These are phyloP conservation scores for Linnemannia exigua DNA, from an alignment of 192 early-diverging fungal species.

Conservation along the genomic window DNA sequence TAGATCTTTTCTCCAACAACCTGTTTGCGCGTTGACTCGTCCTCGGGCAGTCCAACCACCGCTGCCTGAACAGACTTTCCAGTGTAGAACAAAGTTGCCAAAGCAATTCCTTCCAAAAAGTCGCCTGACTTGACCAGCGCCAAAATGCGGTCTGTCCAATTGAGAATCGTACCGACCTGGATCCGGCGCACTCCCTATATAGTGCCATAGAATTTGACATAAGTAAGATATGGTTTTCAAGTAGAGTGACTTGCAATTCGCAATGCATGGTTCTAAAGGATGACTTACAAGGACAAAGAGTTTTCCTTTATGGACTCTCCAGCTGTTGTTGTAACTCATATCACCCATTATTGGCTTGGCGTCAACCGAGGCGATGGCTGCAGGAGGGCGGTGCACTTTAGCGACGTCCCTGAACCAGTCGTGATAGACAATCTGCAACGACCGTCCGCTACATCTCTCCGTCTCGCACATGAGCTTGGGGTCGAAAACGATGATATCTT, in stretches of 20 bases:
- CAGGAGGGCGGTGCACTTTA: constrained; percentile 22
- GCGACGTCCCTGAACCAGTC: constrained; percentile 67
- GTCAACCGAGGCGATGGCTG: constrained; percentile 9
- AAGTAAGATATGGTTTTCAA: not conserved
- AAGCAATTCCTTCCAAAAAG: constrained; percentile 68
- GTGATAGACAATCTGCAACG: constrained; percentile 69
- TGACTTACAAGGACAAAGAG: constrained; percentile 68
- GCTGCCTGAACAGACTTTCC: constrained; percentile 67
- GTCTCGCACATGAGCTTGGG: constrained; percentile 66
- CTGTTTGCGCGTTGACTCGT: constrained; percentile 64
- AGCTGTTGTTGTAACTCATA: constrained; percentile 69
- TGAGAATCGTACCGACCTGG: constrained; percentile 66
- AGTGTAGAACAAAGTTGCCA: constrained; percentile 71
- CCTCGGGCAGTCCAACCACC: constrained; percentile 71
- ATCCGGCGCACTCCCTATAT: constrained; percentile 66
- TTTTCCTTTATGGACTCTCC: constrained; percentile 68
- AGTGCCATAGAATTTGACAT: not conserved
- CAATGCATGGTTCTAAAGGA: not conserved
- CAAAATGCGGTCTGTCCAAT: constrained; percentile 71
- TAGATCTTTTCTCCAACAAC: constrained; percentile 69
- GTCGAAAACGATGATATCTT: constrained; percentile 72
- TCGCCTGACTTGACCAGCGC: constrained; percentile 69
- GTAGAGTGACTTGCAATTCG: too few species aligned
- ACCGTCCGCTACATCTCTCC: constrained; percentile 60
- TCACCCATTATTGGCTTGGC: constrained; percentile 36